Conservation (phyloP, 2,329 filamentous ascomycete genomes). For the Diaporthe sp. region DNA sequence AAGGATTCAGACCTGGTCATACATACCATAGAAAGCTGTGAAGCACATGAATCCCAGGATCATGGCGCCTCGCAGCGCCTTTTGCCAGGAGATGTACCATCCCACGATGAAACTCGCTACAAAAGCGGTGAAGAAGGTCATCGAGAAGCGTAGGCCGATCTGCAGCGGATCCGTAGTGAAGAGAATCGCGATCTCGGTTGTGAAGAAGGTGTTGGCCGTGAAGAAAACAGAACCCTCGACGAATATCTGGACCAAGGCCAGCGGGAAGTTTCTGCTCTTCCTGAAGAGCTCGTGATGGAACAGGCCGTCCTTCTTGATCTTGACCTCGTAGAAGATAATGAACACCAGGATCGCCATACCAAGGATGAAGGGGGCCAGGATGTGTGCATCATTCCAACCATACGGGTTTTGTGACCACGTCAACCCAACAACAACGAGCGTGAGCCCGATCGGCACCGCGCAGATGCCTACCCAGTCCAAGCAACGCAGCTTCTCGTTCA, state of each 20-base stretch:
- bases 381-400: neutral
- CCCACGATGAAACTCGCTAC: neutral
- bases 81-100: neutral
- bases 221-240: conserved; percentile 14
- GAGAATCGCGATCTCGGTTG: neutral
- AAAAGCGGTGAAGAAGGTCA: neutral
- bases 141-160: neutral
- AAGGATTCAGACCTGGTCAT: neutral
- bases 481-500: neutral
- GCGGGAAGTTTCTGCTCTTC: neutral
- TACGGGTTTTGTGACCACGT: conserved; percentile 17
- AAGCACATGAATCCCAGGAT: neutral
- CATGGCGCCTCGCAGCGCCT: neutral
- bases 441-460: neutral
- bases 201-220: conserved; percentile 12
- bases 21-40: neutral
- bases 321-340: neutral
- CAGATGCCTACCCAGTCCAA: neutral
- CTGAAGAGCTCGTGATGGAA: neutral
- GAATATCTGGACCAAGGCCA: neutral
- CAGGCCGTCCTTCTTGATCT: conserved; percentile 1
- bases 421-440: neutral
- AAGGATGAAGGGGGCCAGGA: neutral
- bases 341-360: neutral
- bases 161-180: neutral